Conservation (phyloP, 192 early-diverging fungal species). For the Coemansia sp. region DNA sequence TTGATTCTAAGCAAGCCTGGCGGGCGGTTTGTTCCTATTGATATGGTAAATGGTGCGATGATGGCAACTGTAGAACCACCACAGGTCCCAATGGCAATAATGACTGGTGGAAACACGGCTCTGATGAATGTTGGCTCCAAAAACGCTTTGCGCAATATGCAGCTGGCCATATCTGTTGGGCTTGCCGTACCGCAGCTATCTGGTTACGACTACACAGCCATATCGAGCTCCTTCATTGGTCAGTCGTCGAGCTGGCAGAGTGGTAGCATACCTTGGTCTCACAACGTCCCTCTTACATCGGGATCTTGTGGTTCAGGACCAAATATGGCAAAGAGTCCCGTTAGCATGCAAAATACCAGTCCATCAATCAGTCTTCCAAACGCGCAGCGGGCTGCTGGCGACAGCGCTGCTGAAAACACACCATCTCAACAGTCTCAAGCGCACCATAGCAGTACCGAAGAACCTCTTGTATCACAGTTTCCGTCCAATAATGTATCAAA, state of each 20-base stretch:
- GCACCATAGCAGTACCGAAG: conserved; percentile 10
- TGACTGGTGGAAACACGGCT: conserved; percentile 43
- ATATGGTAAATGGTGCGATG: conserved; percentile 38
- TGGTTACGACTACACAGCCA: conserved; percentile 14
- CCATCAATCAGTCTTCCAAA: neutral
- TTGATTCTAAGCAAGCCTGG: conserved; percentile 52
- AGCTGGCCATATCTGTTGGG: conserved; percentile 16
- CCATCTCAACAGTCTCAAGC: neutral
- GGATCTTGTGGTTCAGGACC: conserved; percentile 25
- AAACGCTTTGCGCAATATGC: conserved; percentile 22
- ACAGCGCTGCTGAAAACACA: neutral
- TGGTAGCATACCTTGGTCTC: conserved; percentile 30
- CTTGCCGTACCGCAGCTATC: conserved; percentile 20
- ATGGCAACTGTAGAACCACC: conserved; percentile 43
- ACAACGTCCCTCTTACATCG: conserved; percentile 1
- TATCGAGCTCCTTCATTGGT: conserved; percentile 25
- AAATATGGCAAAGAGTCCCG: conserved; percentile 19
- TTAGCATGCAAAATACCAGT: neutral
- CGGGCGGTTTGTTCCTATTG: conserved; percentile 53
- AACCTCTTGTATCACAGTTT: conserved; percentile 24
- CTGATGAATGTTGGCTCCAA: conserved; percentile 48
- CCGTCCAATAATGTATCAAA: conserved; percentile 12
- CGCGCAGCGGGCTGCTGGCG: neutral
- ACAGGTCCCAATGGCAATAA: conserved; percentile 6
- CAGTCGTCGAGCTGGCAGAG: conserved; percentile 53